These are phyloP conservation scores for Cytospora mali DNA, from an alignment of 2,329 filamentous ascomycete species.

Conservation along the genomic window DNA sequence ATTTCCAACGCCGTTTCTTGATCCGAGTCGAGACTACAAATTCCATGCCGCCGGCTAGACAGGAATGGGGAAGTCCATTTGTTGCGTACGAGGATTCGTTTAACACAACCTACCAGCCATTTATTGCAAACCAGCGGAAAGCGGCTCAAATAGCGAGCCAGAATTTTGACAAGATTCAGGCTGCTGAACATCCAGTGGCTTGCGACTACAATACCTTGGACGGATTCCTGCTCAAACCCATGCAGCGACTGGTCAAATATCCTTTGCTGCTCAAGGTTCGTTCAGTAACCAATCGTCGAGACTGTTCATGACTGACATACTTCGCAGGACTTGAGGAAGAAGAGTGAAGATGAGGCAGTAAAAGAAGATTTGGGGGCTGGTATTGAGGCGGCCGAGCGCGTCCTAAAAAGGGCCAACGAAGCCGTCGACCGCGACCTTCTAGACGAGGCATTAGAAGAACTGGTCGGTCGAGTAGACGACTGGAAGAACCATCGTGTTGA, in stretches of 20 bases:
- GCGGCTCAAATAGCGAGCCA: conserved; percentile 82
- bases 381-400: conserved; percentile 78
- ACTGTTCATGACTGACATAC: conserved; percentile 33
- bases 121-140: conserved; percentile 94
- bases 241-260: conserved; percentile 94
- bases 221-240: conserved; percentile 92
- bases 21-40: conserved; percentile 97
- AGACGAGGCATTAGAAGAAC: conserved; percentile 79
- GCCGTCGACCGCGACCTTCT: conserved; percentile 88
- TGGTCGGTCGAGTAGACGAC: conserved; percentile 84
- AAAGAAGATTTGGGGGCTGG: conserved; percentile 74
- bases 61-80: conserved; percentile 96
- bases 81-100: conserved; percentile 83
- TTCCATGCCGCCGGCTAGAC: conserved; percentile 71
- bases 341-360: conserved; percentile 72
- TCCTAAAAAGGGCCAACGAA: conserved; percentile 83
- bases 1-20: conserved; percentile 92
- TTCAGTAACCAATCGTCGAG: conserved; percentile 23
- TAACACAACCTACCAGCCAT: conserved; percentile 84
- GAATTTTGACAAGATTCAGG: conserved; percentile 83
- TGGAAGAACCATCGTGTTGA: conserved; percentile 94
- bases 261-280: conserved; percentile 82
- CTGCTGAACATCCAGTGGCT: conserved; percentile 77
- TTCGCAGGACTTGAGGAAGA: conserved; percentile 78
- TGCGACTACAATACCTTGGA: conserved; percentile 85